Base-by-base conservation (phyloP, 2,329 filamentous ascomycete species). In the Beauveria pseudobassiana region DNA sequence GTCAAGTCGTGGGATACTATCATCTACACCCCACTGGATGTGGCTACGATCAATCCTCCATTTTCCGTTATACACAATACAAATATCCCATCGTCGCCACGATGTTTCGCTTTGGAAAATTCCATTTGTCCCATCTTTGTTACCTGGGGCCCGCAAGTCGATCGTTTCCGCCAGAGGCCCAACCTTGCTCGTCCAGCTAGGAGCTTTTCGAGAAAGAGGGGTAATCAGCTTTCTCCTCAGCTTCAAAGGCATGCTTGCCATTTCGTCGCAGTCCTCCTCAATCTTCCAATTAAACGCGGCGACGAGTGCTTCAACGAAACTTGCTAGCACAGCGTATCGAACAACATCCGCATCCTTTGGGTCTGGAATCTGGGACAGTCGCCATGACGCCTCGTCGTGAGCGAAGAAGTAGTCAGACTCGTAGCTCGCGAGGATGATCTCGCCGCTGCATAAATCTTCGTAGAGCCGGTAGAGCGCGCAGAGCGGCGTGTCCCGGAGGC, bases 121-220 rank as follows among this genome's bases (percentile, higher is more conserved):
- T 24, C 20, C 28, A 49, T 40, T 49, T 3, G n/a, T 9, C 20
- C 43, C 43, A 30, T 57, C 54, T 20, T n/a, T 1, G 28, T 28
- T 38, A 26, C 38, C n/a, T 12, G 14, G 43, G 28, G 34, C 18
- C 49, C 16, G 16, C 16, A 61, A 40, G 18, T 53, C 43, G 14
- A 61, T 40, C 24, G 40, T 38, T 55, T 61, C 49, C 38, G 50
- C 48, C 40, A 61, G 40, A 38, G 59, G 59, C 59, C 46, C 9
- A 5, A 61, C 59, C 14, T 4, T 46, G 14, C 20, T 48, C 26
- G 50, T 55, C 59, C 59, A 61, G 26, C 26, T 40, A 16, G 59
- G 59, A 5, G 18, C 7, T 48, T 10, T 38, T 55, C 48, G 40
- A 61, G 59, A 2, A 40, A 49, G 12, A 26, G 28, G 1, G n/a